Evolutionary conservation across 2,329 filamentous ascomycete species (phyloP).

Genomic region (Claviceps digitariae): DNA sequence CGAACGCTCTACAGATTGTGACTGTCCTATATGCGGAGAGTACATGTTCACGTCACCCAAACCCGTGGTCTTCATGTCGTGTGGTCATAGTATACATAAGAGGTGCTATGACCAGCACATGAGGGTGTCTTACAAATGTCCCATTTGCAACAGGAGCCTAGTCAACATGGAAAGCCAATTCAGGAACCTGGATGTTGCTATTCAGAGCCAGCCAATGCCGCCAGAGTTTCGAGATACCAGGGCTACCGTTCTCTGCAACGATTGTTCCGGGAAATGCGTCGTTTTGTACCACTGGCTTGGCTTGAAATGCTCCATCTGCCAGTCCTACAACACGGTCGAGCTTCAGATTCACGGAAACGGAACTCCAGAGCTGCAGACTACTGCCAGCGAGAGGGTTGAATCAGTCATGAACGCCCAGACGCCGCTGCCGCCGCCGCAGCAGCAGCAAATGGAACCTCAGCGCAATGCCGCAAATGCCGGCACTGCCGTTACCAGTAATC

Average conservation of each 20-base stretch:
- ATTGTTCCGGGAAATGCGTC: constrained; percentile 78
- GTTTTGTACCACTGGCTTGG: constrained; percentile 92
- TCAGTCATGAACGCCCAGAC: constrained; percentile 1
- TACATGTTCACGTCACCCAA: constrained; percentile 90
- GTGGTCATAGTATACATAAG: constrained; percentile 90
- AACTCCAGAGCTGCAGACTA: constrained; percentile 14
- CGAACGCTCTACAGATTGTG: constrained; percentile 83
- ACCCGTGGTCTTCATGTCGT: constrained; percentile 85
- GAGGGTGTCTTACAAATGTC: constrained; percentile 85
- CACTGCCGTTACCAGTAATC: constrained; percentile 1
- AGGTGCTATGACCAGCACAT: constrained; percentile 82
- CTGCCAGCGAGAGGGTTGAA: constrained; percentile 12
- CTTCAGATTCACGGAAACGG: constrained; percentile 42
- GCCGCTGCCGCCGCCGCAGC: too few relatives aligned
- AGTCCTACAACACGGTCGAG: constrained; percentile 57
- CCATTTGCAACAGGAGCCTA: constrained; percentile 92
- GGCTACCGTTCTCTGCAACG: constrained; percentile 83
- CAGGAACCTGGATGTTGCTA: constrained; percentile 76
- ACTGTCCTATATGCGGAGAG: constrained; percentile 93
- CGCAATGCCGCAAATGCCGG: neutral
- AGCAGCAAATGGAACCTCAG: constrained; percentile 1
- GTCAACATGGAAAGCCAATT: constrained; percentile 96
- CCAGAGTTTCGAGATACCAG: constrained; percentile 64
- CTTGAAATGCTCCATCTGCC: constrained; percentile 67
- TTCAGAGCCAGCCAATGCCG: constrained; percentile 86